These are phyloP conservation scores for Daldinia childiae DNA, from an alignment of 495 filamentous ascomycete genomes.

Conservation along the genomic window DNA sequence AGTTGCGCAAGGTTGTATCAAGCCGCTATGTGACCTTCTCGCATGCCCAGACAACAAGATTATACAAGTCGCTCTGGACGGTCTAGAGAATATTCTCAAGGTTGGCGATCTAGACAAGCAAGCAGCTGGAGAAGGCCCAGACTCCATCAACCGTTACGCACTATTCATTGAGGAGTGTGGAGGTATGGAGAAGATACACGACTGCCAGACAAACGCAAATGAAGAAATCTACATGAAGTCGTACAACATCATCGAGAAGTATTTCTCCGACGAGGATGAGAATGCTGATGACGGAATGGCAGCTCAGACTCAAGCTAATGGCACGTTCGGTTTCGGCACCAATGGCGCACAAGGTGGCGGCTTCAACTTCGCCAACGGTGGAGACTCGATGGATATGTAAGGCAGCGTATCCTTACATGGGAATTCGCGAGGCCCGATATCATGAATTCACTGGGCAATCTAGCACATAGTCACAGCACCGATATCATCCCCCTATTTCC, in stretches of 20 bases:
- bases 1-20: conserved; percentile 93
- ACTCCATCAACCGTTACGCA: conserved; percentile 93
- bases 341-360: conserved; percentile 74
- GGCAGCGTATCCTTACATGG: conserved; percentile 11
- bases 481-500: conserved; percentile 41
- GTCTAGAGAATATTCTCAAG: conserved; percentile 99
- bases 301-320: conserved; percentile 67
- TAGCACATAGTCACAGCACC: conserved; percentile 43
- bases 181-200: conserved; percentile 99
- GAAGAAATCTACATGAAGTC: conserved; percentile 99
- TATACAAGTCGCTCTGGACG: conserved; percentile 98
- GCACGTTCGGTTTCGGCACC: conserved; percentile 86
- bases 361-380: conserved; percentile 94
- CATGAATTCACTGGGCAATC: conserved; percentile 34
- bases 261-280: conserved; percentile 99
- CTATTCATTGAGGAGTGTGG: conserved; percentile 98
- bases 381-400: conserved; percentile 99
- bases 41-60: conserved; percentile 99
- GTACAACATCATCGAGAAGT: conserved; percentile 99
- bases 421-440: conserved; percentile 27
- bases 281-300: conserved; percentile 72
- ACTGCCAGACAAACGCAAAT: conserved; percentile 99
- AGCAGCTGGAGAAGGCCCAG: conserved; percentile 73
- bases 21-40: conserved; percentile 94
- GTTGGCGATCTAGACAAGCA: conserved; percentile 99